Conservation (phyloP, 164 flowering plant species). For the grape (Vitis vinifera) region DNA sequence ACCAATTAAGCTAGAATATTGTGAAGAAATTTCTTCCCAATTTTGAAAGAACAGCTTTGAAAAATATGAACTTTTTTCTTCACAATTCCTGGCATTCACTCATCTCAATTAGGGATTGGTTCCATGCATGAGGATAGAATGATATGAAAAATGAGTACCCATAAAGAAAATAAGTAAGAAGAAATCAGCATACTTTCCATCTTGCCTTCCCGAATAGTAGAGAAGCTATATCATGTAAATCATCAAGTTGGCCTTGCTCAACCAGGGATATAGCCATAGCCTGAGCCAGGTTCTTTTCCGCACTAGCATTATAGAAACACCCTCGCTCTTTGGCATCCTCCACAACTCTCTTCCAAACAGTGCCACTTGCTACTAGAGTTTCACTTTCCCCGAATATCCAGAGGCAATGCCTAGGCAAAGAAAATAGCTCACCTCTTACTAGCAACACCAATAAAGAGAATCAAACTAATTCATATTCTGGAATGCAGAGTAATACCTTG, state of each 20-base stretch:
- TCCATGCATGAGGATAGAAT: neutral
- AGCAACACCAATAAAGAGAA: neutral
- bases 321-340: neutral
- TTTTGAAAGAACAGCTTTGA: too few relatives aligned
- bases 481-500: conserved; percentile 26
- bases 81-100: too few relatives aligned
- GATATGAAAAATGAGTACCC: neutral
- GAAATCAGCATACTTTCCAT: conserved; percentile 16
- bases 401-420: conserved; percentile 31
- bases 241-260: conserved; percentile 7
- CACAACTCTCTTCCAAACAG: conserved; percentile 31
- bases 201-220: conserved; percentile 14
- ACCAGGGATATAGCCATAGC: conserved; percentile 5
- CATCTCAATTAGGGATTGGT: neutral
- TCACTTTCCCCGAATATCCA: conserved; percentile 46
- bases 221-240: conserved; percentile 13
- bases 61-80: too few relatives aligned
- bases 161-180: neutral
- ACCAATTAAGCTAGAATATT: too few relatives aligned
- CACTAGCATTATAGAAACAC: neutral
- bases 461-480: neutral
- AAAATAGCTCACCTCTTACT: neutral
- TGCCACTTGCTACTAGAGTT: conserved; percentile 28
- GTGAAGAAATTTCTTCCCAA: too few relatives aligned
- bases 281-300: conserved; percentile 6